Conservation (phyloP, 352 stramenopile genomes). For the Phytophthora multivora region DNA sequence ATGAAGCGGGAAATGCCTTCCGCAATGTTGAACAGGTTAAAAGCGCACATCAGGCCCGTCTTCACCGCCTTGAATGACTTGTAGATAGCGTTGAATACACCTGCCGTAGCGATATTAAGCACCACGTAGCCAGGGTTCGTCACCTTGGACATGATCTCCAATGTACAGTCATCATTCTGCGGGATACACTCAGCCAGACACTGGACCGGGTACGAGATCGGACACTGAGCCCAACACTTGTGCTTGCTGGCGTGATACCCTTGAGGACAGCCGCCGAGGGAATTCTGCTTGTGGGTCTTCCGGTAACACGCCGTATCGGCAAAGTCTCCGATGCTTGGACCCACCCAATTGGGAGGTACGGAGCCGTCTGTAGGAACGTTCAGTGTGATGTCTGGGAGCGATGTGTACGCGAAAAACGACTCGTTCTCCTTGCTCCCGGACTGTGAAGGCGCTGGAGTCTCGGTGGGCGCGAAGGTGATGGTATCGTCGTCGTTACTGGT, state of each 20-base stretch:
- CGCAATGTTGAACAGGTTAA: slow-evolving; percentile 51
- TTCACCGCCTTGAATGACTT: slow-evolving; percentile 49
- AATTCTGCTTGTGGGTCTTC: slow-evolving; percentile 44
- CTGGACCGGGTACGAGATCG: slow-evolving; percentile 72
- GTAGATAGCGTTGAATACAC: slow-evolving; percentile 54
- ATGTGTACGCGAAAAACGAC: slow-evolving; percentile 34
- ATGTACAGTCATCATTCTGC: slow-evolving; percentile 65
- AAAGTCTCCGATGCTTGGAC: slow-evolving; percentile 25
- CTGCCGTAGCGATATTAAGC: slow-evolving; percentile 54
- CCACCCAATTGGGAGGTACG: slow-evolving; percentile 39
- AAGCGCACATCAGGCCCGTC: slow-evolving; percentile 50
- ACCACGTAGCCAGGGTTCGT: slow-evolving; percentile 50
- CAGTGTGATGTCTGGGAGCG: slow-evolving; percentile 14
- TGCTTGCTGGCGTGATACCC: slow-evolving; percentile 51
- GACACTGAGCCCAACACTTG: slow-evolving; percentile 73
- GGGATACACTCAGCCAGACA: slow-evolving; percentile 74
- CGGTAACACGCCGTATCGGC: slow-evolving; percentile 59
- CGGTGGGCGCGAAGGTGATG: background rate
- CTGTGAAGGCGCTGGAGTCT: background rate
- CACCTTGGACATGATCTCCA: slow-evolving; percentile 58
- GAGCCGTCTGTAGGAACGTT: slow-evolving; percentile 11
- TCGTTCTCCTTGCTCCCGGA: slow-evolving; percentile 12
- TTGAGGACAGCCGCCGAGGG: slow-evolving; percentile 29
- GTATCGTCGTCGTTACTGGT: background rate
- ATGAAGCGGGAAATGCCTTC: slow-evolving; percentile 54